Base-by-base conservation (phyloP, 2,329 filamentous ascomycete species). In the Colletotrichum caudatum region DNA sequence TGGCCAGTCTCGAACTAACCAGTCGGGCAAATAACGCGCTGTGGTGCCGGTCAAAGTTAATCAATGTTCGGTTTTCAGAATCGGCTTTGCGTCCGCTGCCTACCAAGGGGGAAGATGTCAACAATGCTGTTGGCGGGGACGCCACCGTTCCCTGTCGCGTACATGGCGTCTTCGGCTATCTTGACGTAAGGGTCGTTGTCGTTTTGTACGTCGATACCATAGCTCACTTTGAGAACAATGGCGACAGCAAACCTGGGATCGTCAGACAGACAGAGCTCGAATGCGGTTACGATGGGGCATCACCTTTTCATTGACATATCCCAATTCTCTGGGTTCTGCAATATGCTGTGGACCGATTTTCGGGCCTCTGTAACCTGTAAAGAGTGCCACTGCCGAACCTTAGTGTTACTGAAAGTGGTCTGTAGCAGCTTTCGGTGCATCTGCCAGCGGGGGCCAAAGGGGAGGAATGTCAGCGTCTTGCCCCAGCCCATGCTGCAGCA, bases 21-120 rank as follows among this genome's bases (percentile, higher is more conserved):
- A 83, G 37, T 79, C 74, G 0, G 85, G 84, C n/a, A 87, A 73
- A 71, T 81, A 80, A 53, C 79, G 80, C 37, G 82, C 78, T 79
- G 69, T 46, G 39, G 29, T 29, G 37, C 33, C 77, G 70, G 46
- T 76, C 76, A 26, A 79, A 60, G 67, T 77, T 64, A n/a, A 75
- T 76, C 58, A 57, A 54, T 29, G 67, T 46, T 51, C 29, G 14
- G 29, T 48, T 29, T 18, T 57, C 39, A n/a, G 76, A 76, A 76
- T 70, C 14, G 12, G 54, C 33, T 50, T 33, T 58, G 18, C 53
- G 50, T 62, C 51, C 62, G 35, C 20, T 29, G 59, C 75, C 66
- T 75, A 80, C 78, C 77, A 18, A 81, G 77, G 0, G 86, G 86
- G 64, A 87, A 85, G 72, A 84, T 81, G 74, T 87, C 86, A 18